These are phyloP conservation scores for Epichloe sylvatica DNA, from an alignment of 2,329 filamentous ascomycete genomes.

Conservation along the genomic window DNA sequence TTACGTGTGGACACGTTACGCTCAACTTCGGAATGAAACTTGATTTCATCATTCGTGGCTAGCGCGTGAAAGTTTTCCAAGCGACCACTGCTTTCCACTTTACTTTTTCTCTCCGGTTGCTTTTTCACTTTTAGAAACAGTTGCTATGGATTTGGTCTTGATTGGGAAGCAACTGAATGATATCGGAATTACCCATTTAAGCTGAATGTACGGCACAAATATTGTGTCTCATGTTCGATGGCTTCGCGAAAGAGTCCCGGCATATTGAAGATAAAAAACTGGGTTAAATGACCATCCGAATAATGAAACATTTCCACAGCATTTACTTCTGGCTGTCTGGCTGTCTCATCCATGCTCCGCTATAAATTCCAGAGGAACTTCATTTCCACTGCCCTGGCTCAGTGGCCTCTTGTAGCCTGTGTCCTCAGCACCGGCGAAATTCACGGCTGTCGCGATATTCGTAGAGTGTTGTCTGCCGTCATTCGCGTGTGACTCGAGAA, in stretches of 20 bases:
- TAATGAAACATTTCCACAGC: too few relatives aligned
- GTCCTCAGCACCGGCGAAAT: background rate
- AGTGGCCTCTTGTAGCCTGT: conserved; percentile 8
- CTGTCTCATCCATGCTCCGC: conserved; percentile 24
- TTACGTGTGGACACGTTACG: background rate
- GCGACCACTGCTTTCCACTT: background rate
- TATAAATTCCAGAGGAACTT: conserved; percentile 38
- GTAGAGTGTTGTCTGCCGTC: conserved; percentile 9
- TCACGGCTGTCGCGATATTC: too few relatives aligned
- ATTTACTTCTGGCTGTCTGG: background rate
- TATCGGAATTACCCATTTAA: too few relatives aligned
- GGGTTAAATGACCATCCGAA: too few relatives aligned
- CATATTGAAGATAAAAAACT: too few relatives aligned
- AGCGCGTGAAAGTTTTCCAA: background rate
- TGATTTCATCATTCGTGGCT: background rate
- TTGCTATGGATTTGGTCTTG: too few relatives aligned
- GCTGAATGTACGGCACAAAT: too few relatives aligned
- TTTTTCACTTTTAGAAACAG: too few relatives aligned
- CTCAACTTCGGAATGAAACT: background rate
- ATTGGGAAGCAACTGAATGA: too few relatives aligned
- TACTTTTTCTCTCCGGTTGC: too few relatives aligned
- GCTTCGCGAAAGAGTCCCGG: too few relatives aligned
- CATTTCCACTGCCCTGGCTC: conserved; percentile 29
- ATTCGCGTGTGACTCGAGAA: conserved; percentile 21
- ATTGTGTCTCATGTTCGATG: too few relatives aligned